Evolutionary conservation across 305 asterid genomes (phyloP).

Genomic region (Solanum chacoense): DNA sequence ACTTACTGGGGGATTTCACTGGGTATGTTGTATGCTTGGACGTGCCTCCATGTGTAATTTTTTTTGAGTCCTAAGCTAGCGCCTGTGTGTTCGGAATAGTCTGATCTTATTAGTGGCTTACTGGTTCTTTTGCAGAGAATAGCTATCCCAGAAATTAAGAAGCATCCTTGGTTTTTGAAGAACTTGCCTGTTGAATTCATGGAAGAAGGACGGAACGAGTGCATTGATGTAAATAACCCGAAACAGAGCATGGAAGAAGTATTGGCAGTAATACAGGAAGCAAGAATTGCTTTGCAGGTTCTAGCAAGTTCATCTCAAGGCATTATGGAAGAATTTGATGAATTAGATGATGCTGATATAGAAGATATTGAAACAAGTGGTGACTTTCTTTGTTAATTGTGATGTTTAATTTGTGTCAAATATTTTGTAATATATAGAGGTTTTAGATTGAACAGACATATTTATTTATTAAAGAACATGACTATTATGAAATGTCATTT

Average conservation of each 20-base stretch:
- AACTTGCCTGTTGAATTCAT: conserved; percentile 35
- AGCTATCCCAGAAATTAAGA: conserved; percentile 58
- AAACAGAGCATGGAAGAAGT: conserved; percentile 51
- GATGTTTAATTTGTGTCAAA: neutral
- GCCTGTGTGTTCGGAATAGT: neutral
- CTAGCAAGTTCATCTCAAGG: conserved; percentile 17
- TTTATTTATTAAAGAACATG: too few relatives aligned
- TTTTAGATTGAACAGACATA: too few relatives aligned
- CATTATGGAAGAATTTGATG: conserved; percentile 64
- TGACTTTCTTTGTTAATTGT: conserved; percentile 51
- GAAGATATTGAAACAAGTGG: conserved; percentile 42
- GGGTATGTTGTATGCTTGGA: neutral
- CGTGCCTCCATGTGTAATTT: neutral
- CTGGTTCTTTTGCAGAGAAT: conserved; percentile 42
- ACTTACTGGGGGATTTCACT: too few relatives aligned
- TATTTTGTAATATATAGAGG: too few relatives aligned
- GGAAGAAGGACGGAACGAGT: conserved; percentile 10
- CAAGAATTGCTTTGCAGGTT: conserved; percentile 23
- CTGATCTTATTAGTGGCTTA: neutral
- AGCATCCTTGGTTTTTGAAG: conserved; percentile 62
- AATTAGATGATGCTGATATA: conserved; percentile 44
- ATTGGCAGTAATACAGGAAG: conserved; percentile 52
- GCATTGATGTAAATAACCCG: conserved; percentile 1
- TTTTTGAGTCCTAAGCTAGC: neutral
- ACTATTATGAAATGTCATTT: too few relatives aligned